Base-by-base conservation (phyloP, 2,329 filamentous ascomycete species). In the Cyphellophora europaea region DNA sequence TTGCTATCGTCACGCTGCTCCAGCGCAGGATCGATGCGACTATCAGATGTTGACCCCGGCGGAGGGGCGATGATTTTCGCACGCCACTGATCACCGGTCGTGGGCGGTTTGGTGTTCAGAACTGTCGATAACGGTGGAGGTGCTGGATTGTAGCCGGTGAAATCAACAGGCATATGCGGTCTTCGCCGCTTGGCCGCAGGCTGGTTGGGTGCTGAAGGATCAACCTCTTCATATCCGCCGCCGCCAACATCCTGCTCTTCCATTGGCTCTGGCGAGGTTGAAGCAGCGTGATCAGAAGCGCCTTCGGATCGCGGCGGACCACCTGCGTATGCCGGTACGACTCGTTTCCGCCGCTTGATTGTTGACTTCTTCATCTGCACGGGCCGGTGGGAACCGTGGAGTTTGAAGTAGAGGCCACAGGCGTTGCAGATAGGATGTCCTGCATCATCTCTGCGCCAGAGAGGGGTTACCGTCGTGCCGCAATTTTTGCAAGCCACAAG, bases 291-390 rank as follows among this genome's bases (percentile, higher is more conserved):
- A 32, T 45, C 45, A 14, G 40, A 43, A n/a, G 25, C 25, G 3
- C 32, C 36, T 25, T 34, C 29, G 11, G 38, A 32, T 21, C 41
- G 37, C 14, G 43, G 32, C 6, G 30, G 32, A 19, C 28, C 58
- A 37, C 67, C 67, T 36, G 65, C 59, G 16, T 75, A 65, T 12
- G 83, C 86, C 12, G 89, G 88, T 28, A 96, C 88, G 5, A 96
- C 87, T 39, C 91, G 79, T 68, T 96, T 96, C 41, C 91, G 74
- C 43, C 91, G 77, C 61, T 98, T 96, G 57, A 98, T 98, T 16
- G 93, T 83, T 3, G 86, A 82, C 59, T 95, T 96, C 61, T 96
- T 98, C 91, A 98, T 96, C n/a, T 86, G 86, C 4, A 91, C 85
- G 0, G 91, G 91, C 27, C 91, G 75, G 58, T 95, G 89, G 18